Percentiles rank a stretch among this genome's conserved stretches.
phyloP scores from a whole-genome alignment of 192 early-diverging fungal genomes.

The Entomortierella parvispora region DNA sequence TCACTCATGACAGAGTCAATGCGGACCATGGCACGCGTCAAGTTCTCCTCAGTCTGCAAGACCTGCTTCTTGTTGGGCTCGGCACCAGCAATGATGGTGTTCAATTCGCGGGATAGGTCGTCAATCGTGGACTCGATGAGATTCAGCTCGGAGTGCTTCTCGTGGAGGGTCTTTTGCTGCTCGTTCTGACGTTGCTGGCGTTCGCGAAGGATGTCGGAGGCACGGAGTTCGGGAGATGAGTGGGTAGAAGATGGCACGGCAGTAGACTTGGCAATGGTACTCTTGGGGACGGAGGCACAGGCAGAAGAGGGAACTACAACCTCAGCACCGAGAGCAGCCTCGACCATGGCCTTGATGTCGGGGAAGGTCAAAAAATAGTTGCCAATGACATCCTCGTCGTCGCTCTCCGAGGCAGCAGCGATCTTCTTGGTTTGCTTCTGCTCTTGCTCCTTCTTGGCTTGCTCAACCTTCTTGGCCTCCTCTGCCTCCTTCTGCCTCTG shows the following conservation, averaged over 20 bases:
- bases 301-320: conserved; percentile 1
- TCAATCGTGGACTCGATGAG: conserved; percentile 39
- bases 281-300: background rate
- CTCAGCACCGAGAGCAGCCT: conserved; percentile 33
- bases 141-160: conserved; percentile 40
- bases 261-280: background rate
- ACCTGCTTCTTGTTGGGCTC: background rate
- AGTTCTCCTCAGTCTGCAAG: conserved; percentile 15
- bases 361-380: conserved; percentile 41
- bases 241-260: conserved; percentile 10
- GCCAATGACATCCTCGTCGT: conserved; percentile 23
- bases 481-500: background rate
- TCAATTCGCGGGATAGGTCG: conserved; percentile 8
- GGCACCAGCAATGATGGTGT: background rate
- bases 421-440: conserved; percentile 1
- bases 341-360: conserved; percentile 40
- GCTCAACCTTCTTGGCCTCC: background rate
- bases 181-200: conserved; percentile 13
- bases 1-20: conserved; percentile 24
- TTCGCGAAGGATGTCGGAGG: conserved; percentile 15
- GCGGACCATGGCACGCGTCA: conserved; percentile 17
- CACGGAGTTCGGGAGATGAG: conserved; percentile 14
- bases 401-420: background rate
- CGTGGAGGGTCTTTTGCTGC: conserved; percentile 5
- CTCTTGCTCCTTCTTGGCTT: conserved; percentile 16